These are phyloP conservation scores for Leucocoprinus leucothites DNA, from an alignment of 768 basidiomycete genomes.

Conservation along the genomic window DNA sequence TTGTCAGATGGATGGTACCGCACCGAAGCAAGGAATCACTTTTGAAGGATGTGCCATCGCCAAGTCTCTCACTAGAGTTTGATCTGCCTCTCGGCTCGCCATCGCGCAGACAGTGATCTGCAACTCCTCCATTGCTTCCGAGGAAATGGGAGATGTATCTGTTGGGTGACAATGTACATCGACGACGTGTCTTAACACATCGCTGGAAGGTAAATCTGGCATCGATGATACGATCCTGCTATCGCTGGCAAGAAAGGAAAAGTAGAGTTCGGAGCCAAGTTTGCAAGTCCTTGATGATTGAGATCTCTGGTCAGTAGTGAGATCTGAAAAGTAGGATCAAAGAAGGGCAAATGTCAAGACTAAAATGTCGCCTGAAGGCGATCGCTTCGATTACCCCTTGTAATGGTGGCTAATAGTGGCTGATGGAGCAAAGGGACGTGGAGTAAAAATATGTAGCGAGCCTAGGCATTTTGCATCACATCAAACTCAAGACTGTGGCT, in stretches of 20 bases:
- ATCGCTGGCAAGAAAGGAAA: background rate
- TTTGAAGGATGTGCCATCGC: constrained; percentile 58
- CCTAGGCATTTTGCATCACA: too few relatives aligned
- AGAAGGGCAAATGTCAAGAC: too few relatives aligned
- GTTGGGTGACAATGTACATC: constrained; percentile 96
- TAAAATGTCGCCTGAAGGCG: too few relatives aligned
- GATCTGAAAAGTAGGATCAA: too few relatives aligned
- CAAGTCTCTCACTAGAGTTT: constrained; percentile 64
- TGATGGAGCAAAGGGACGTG: too few relatives aligned
- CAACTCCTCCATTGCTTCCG: constrained; percentile 50
- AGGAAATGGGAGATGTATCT: constrained; percentile 51
- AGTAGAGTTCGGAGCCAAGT: background rate
- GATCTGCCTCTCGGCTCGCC: constrained; percentile 67
- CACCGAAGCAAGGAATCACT: constrained; percentile 88
- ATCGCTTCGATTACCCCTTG: too few relatives aligned
- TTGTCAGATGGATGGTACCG: constrained; percentile 24
- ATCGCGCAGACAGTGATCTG: constrained; percentile 80
- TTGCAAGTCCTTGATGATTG: background rate
- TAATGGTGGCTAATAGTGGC: background rate
- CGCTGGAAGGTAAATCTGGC: constrained; percentile 22
- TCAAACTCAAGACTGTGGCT: too few relatives aligned
- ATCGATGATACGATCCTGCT: background rate
- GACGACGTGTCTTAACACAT: constrained; percentile 64
- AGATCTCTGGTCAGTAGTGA: background rate
- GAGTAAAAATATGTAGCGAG: too few relatives aligned